These are phyloP conservation scores for Botrytis tulipae DNA, from an alignment of 2,329 filamentous ascomycete genomes.

Conservation along the genomic window DNA sequence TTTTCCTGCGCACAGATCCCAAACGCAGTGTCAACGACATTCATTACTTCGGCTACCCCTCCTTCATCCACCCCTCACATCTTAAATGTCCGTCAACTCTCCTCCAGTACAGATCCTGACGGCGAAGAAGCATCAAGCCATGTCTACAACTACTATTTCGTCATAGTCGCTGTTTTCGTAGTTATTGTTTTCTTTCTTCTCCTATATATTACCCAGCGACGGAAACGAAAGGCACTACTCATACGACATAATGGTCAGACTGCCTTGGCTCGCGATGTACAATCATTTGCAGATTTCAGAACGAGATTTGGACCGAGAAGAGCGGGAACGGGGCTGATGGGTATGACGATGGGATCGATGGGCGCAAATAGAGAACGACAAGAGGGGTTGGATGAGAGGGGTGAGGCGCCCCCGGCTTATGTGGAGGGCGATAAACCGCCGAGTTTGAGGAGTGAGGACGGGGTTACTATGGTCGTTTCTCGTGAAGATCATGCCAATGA, in stretches of 20 bases:
- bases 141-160: conserved; percentile 55
- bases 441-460: conserved; percentile 26
- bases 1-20: conserved; percentile 32
- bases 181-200: conserved; percentile 44
- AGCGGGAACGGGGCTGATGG: conserved; percentile 9
- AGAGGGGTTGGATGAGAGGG: conserved; percentile 62
- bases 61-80: conserved; percentile 12
- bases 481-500: not conserved
- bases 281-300: conserved; percentile 25
- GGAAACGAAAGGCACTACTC: conserved; percentile 28
- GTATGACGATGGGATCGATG: conserved; percentile 16
- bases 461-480: conserved; percentile 1
- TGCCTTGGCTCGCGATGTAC: conserved; percentile 37
- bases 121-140: conserved; percentile 38
- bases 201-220: conserved; percentile 46
- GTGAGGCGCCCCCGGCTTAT: conserved; percentile 66
- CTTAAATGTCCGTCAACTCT: conserved; percentile 4
- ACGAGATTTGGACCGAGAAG: conserved; percentile 26
- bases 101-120: conserved; percentile 1
- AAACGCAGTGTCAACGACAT: conserved; percentile 17
- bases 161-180: conserved; percentile 49
- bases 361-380: conserved; percentile 27
- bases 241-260: conserved; percentile 33
- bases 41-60: conserved; percentile 22
- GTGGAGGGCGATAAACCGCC: conserved; percentile 36